Conservation (phyloP, 179 eudicot genomes). For the Beta macrorhiza region DNA sequence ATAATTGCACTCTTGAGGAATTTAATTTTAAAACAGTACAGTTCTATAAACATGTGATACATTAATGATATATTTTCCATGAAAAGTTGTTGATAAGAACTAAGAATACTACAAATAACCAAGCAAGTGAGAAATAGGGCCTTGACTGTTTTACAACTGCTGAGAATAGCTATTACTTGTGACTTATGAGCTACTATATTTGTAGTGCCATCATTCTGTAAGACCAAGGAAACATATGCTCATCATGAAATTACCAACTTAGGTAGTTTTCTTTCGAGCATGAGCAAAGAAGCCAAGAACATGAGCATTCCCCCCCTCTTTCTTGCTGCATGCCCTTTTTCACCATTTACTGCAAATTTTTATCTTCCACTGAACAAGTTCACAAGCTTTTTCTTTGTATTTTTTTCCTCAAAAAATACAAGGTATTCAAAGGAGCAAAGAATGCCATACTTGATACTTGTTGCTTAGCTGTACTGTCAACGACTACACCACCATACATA, state of each 20-base stretch:
- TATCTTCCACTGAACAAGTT: conserved; percentile 13
- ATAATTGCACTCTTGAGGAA: too few species aligned
- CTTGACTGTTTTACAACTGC: background rate
- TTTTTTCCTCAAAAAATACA: too few species aligned
- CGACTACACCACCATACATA: background rate
- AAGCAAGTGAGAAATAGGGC: background rate
- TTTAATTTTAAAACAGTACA: too few species aligned
- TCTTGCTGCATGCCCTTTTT: background rate
- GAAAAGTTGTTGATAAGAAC: too few species aligned
- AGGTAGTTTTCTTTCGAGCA: background rate
- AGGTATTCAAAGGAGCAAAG: conserved; percentile 1
- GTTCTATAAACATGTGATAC: too few species aligned
- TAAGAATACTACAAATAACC: background rate
- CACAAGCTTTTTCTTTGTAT: too few species aligned
- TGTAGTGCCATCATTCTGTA: conserved; percentile 4
- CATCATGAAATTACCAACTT: conserved; percentile 5
- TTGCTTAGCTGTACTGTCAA: conserved; percentile 17
- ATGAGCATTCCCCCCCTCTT: background rate
- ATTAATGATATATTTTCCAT: too few species aligned
- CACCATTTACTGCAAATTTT: conserved; percentile 16
- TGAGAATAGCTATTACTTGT: too few species aligned
- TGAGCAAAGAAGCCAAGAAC: too few species aligned
- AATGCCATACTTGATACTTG: conserved; percentile 7
- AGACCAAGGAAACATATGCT: background rate
- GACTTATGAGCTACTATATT: background rate